Percentiles rank a stretch among this genome's conserved stretches.
phyloP scores from a whole-genome alignment of 345 rosid genomes.

The Arabidopsis suecica region DNA sequence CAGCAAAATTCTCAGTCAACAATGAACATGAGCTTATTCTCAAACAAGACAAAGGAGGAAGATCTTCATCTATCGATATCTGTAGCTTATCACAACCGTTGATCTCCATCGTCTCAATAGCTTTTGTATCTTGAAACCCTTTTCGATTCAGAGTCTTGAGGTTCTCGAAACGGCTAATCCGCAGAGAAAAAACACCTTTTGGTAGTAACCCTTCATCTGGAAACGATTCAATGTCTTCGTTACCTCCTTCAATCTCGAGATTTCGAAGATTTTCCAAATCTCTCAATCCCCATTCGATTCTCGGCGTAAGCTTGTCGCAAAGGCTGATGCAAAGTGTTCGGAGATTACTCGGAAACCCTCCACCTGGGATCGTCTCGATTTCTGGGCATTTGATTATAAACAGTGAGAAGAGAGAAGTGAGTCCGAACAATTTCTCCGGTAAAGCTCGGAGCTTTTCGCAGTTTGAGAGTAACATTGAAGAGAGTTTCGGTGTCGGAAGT shows the following conservation, averaged over 20 bases:
- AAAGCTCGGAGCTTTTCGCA: constrained; percentile 45
- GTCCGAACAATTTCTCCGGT: constrained; percentile 45
- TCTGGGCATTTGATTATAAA: constrained; percentile 44
- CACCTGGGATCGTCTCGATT: constrained; percentile 40
- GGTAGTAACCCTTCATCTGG: constrained; percentile 50
- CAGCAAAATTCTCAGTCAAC: constrained; percentile 24
- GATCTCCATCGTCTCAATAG: constrained; percentile 44
- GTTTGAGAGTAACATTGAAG: constrained; percentile 46
- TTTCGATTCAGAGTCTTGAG: constrained; percentile 32
- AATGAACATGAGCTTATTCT: constrained; percentile 41
- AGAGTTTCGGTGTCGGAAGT: constrained; percentile 45
- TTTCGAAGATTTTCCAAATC: constrained; percentile 42
- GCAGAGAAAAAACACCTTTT: constrained; percentile 27
- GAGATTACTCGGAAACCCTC: constrained; percentile 46
- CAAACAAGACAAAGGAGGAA: constrained; percentile 45
- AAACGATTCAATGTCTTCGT: constrained; percentile 43
- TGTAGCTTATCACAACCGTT: constrained; percentile 44
- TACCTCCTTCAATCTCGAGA: constrained; percentile 49
- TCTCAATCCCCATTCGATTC: constrained; percentile 42
- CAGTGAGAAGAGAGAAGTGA: constrained; percentile 44
- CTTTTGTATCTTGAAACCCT: constrained; percentile 41
- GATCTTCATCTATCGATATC: constrained; percentile 42
- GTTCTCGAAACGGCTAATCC: constrained; percentile 39
- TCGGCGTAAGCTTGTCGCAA: constrained; percentile 46
- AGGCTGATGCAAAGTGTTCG: constrained; percentile 40